Evolutionary conservation across 2,329 filamentous ascomycete genomes (phyloP).

Genomic region (Fusarium guadeloupense): DNA sequence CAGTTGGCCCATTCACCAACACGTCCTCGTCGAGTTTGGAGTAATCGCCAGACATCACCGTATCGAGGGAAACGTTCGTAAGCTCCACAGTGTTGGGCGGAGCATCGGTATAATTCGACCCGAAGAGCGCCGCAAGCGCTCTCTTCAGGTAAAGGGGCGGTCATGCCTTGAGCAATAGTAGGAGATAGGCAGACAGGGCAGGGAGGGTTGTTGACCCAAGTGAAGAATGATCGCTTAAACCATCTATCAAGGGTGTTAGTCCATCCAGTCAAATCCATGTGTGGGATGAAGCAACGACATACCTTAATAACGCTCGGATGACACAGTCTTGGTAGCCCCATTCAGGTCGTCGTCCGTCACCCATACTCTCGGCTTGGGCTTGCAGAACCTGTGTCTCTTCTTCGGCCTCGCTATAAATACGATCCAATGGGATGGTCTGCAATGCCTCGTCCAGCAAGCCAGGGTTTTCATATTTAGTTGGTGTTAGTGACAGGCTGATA

Average conservation of each 20-base stretch:
- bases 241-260: conserved; percentile 58
- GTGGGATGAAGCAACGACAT: conserved; percentile 47
- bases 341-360: conserved; percentile 79
- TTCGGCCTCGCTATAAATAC: conserved; percentile 92
- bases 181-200: conserved; percentile 84
- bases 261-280: not conserved
- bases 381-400: conserved; percentile 89
- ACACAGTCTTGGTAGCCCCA: conserved; percentile 99
- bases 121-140: conserved; percentile 85
- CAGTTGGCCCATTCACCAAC: conserved; percentile 98
- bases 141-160: conserved; percentile 87
- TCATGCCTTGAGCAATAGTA: conserved; percentile 84
- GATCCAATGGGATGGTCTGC: conserved; percentile 84
- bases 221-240: conserved; percentile 96
- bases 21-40: conserved; percentile 86
- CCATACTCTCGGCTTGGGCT: conserved; percentile 88
- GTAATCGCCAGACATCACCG: conserved; percentile 90
- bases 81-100: conserved; percentile 74
- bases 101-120: conserved; percentile 92
- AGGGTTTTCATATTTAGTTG: conserved; percentile 95
- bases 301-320: conserved; percentile 85
- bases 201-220: conserved; percentile 94
- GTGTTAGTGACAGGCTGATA: conserved; percentile 85
- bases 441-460: conserved; percentile 93
- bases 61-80: conserved; percentile 94